These are phyloP conservation scores for Aaosphaeria pasadenensis DNA, from an alignment of 2,329 filamentous ascomycete species.

Conservation along the genomic window DNA sequence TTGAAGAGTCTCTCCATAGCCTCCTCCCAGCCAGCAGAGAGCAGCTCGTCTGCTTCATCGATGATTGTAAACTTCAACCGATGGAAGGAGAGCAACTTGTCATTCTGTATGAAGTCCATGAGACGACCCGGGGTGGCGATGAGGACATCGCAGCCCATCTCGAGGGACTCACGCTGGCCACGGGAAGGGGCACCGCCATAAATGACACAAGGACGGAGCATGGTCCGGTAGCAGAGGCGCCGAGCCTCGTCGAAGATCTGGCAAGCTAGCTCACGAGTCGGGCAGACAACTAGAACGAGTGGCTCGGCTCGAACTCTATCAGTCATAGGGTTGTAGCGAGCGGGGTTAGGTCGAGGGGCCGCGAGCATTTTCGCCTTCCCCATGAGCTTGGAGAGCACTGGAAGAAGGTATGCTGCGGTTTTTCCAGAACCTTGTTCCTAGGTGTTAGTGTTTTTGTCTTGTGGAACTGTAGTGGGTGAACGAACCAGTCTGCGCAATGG, in stretches of 20 bases:
- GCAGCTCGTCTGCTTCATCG: slow-evolving; percentile 93
- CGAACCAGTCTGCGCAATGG: slow-evolving; percentile 87
- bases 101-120: slow-evolving; percentile 75
- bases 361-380: slow-evolving; percentile 89
- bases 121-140: slow-evolving; percentile 87
- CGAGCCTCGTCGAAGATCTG: slow-evolving; percentile 96
- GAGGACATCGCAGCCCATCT: slow-evolving; percentile 83
- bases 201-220: slow-evolving; percentile 85
- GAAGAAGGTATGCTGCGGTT: slow-evolving; percentile 88
- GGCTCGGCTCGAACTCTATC: slow-evolving; percentile 73
- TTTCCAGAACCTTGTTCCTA: slow-evolving; percentile 79
- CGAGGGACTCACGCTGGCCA: slow-evolving; percentile 69
- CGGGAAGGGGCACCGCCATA: slow-evolving; percentile 79
- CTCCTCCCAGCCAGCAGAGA: slow-evolving; percentile 73
- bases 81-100: slow-evolving; percentile 65
- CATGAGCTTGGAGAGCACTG: slow-evolving; percentile 87
- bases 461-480: slow-evolving; percentile 6
- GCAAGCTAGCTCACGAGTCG: slow-evolving; percentile 84
- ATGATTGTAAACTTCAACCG: slow-evolving; percentile 79
- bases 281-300: slow-evolving; percentile 78
- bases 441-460: slow-evolving; percentile 2
- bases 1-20: slow-evolving; percentile 73
- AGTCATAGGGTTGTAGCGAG: slow-evolving; percentile 50
- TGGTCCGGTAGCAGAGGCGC: slow-evolving; percentile 89
- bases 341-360: slow-evolving; percentile 68